Base-by-base conservation (phyloP, 1,284 basidiomycete species). In the Puccinia triticina region DNA sequence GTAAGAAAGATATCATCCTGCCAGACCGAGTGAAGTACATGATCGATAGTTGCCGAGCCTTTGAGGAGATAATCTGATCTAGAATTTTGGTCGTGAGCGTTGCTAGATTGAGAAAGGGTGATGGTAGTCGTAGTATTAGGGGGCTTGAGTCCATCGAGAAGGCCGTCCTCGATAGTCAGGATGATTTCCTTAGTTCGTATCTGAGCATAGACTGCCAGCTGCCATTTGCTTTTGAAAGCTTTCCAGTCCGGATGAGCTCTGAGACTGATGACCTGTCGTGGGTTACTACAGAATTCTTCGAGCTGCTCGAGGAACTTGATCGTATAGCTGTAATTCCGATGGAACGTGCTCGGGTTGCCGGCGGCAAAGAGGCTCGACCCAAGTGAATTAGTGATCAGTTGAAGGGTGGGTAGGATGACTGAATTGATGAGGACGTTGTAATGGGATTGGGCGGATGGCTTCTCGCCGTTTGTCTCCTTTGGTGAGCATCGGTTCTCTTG, bases 201-300 rank as follows among this genome's bases (percentile, higher is more conserved):
- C 57, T 81, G 79, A 21, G 79, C 79, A 81, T 81, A 81, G 26
- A 81, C 79, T 11, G 79, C 69, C n/a, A 74, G 37, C 59, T 81
- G 79, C 79, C 79, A 81, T 50, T 74, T 73, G 37, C 64, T 81
- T 61, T 74, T 81, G 55, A 81, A 81, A 2, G 66, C 55, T 48
- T 48, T 59, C 79, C 79, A 81, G 18, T 73, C 71, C 10, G 69
- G 59, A 74, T 81, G 53, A 50, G 69, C n/a, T 73, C 79, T 73
- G 37, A 81, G 43, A n/a, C 34, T 57, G 14, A 81, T 18, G 29
- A 81, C 55, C 50, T 81, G 79, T 46, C 69, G 55, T 23, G 69
- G 69, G 26, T 71, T 55, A 61, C 40, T 48, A 74, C 69, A 73
- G 18, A 81, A 81, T 34, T 55, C 66, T 81, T 81, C 79, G 21